phyloP scores from a whole-genome alignment of 2,329 filamentous ascomycete genomes.

The Metarhizium anisopliae region DNA sequence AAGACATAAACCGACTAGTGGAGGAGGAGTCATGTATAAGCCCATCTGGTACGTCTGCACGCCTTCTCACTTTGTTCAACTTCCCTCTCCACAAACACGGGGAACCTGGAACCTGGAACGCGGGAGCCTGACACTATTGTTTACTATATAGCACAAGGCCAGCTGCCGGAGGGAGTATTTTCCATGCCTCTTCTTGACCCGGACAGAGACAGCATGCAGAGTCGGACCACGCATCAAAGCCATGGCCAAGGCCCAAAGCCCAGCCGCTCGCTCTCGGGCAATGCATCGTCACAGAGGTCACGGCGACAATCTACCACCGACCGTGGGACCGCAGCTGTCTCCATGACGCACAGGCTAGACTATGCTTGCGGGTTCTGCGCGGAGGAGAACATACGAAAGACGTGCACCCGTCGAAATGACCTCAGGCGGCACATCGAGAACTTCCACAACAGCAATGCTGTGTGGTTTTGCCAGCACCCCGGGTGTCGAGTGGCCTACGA shows the following conservation, averaged over 20 bases:
- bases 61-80: neutral
- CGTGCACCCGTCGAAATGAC: slow-evolving; percentile 24
- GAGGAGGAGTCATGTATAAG: slow-evolving; percentile 7
- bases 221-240: neutral
- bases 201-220: neutral
- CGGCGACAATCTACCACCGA: neutral
- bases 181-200: neutral
- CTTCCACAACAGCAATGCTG: slow-evolving; percentile 37
- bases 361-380: slow-evolving; percentile 23
- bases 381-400: slow-evolving; percentile 18
- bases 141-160: neutral
- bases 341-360: slow-evolving; percentile 14
- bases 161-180: neutral
- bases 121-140: neutral
- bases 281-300: neutral
- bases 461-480: slow-evolving; percentile 35
- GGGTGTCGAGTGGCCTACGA: slow-evolving; percentile 37
- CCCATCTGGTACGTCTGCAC: neutral
- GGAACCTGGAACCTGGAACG: neutral
- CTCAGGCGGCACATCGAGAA: slow-evolving; percentile 40
- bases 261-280: neutral
- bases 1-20: slow-evolving; percentile 8
- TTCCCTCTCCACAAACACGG: too few species aligned
- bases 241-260: neutral
- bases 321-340: neutral